phyloP scores from a whole-genome alignment of 768 basidiomycete species.

The Sporobolomyces phaffii region DNA sequence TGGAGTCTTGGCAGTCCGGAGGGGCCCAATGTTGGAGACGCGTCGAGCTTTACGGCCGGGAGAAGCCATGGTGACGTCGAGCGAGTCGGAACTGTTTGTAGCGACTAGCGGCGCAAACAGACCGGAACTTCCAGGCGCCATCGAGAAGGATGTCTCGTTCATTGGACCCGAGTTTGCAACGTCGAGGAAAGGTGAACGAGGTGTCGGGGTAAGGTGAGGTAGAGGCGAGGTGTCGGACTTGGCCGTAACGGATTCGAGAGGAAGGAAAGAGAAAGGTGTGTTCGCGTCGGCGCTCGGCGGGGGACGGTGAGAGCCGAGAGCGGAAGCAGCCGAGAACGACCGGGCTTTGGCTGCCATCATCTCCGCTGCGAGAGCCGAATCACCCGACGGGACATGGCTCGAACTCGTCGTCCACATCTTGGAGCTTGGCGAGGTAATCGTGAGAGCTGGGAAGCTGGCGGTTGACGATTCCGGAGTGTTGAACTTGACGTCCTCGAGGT shows the following conservation, averaged over 20 bases:
- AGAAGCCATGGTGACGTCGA: neutral
- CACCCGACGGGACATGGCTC: conserved; percentile 1
- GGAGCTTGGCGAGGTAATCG: conserved; percentile 4
- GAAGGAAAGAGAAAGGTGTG: conserved; percentile 25
- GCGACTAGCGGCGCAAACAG: conserved; percentile 32
- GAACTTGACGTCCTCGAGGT: conserved; percentile 35
- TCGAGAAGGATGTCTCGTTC: conserved; percentile 8
- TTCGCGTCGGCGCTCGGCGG: conserved; percentile 10
- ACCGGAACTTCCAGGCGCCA: conserved; percentile 22
- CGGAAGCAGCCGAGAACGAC: neutral
- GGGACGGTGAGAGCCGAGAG: neutral
- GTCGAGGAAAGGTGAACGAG: conserved; percentile 27
- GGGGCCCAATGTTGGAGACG: conserved; percentile 33
- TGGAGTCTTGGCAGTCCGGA: conserved; percentile 25
- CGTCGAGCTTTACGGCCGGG: conserved; percentile 16
- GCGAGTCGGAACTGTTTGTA: neutral
- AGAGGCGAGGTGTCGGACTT: neutral
- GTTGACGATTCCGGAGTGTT: conserved; percentile 11
- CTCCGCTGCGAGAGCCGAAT: conserved; percentile 23
- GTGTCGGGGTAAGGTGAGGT: neutral
- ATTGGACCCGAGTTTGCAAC: conserved; percentile 13
- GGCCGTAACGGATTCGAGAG: neutral
- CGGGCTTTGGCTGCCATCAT: conserved; percentile 25
- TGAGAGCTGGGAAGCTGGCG: conserved; percentile 17
- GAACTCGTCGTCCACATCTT: conserved; percentile 29